Base-by-base conservation (phyloP, 2,329 filamentous ascomycete genomes). In the Ilyonectria mors-panacis region DNA sequence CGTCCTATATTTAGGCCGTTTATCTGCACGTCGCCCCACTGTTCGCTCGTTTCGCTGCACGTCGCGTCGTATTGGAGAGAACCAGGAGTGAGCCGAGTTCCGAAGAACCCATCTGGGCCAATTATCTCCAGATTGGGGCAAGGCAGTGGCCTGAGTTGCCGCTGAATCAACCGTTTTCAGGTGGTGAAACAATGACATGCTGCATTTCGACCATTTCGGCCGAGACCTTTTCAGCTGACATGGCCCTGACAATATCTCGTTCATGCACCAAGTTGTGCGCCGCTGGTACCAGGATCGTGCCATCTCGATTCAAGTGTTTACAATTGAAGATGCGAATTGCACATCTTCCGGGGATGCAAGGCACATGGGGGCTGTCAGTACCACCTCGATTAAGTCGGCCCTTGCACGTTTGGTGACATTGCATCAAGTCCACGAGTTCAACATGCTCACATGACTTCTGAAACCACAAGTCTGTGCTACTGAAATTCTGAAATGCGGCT, bases 41-140 rank as follows among this genome's bases (percentile, higher is more conserved):
- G 15, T 33, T 19, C 26, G 48, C 48, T 51, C 26, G 48, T 51
- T 26, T 51, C 28, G 26, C 48, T 51, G 48, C 48, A 51, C 26
- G 10, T 51, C 48, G 48, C 26, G 10, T 51, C 48, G 48, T 51
- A 51, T 51, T 51, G 48, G 26, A 26, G 17, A 45, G 42, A 19
- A 23, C n/a, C 26, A 9, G 48, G 10, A 51, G 15, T 26, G 19
- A 15, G 44, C 19, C 48, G 26, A 19, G 8, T 33, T 10, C 47
- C 47, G 47, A 30, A 21, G 21, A 42, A 2, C 39, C 39, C 39
- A 42, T 42, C 15, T n/a, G 17, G 39, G 39, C 39, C 39, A n/a
- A 42, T 42, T n/a, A 28, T 17, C 47, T 50, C 47, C 15, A 30
- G 6, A n/a, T 17, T 10, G 47, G 30, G 47, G 47, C 48, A 26